Conservation (phyloP, 2,329 filamentous ascomycete genomes). For the Xenoacremonium recifei region DNA sequence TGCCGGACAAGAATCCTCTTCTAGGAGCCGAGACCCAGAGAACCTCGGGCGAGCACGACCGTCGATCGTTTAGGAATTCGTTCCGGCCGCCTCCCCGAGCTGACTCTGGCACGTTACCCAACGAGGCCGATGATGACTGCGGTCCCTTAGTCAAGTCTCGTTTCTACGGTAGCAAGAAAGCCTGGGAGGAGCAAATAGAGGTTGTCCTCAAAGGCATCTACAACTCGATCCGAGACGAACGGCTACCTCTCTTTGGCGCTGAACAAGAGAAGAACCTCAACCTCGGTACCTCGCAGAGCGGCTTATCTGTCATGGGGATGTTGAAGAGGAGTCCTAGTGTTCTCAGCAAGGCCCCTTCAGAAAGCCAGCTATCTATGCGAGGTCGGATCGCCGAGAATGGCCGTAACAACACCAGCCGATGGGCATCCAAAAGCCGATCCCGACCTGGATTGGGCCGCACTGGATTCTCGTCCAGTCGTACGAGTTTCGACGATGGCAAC, state of each 20-base stretch:
- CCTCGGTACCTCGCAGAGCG: constrained; percentile 50
- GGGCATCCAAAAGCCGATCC: constrained; percentile 83
- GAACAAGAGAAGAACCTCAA: constrained; percentile 43
- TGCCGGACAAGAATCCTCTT: constrained; percentile 42
- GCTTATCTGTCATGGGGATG: constrained; percentile 72
- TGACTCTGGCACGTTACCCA: constrained; percentile 39
- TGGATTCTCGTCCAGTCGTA: constrained; percentile 85
- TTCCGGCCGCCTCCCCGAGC: constrained; percentile 49
- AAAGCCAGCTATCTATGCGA: constrained; percentile 66
- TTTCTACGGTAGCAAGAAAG: constrained; percentile 71
- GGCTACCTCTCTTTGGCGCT: constrained; percentile 81
- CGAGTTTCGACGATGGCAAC: constrained; percentile 87
- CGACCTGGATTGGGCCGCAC: constrained; percentile 71
- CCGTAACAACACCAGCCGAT: constrained; percentile 61
- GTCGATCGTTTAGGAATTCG: constrained; percentile 43
- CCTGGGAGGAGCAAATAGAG: constrained; percentile 89
- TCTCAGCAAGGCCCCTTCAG: constrained; percentile 89
- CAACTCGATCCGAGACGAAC: constrained; percentile 80
- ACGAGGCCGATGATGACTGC: constrained; percentile 46
- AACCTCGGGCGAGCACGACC: constrained; percentile 36
- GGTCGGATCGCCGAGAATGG: constrained; percentile 65
- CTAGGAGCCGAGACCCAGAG: constrained; percentile 33
- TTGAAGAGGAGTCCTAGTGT: constrained; percentile 87
- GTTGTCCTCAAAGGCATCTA: constrained; percentile 91
- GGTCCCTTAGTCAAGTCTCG: constrained; percentile 76